phyloP scores from a whole-genome alignment of 257 asterid genomes.

The Apocynum venetum region DNA sequence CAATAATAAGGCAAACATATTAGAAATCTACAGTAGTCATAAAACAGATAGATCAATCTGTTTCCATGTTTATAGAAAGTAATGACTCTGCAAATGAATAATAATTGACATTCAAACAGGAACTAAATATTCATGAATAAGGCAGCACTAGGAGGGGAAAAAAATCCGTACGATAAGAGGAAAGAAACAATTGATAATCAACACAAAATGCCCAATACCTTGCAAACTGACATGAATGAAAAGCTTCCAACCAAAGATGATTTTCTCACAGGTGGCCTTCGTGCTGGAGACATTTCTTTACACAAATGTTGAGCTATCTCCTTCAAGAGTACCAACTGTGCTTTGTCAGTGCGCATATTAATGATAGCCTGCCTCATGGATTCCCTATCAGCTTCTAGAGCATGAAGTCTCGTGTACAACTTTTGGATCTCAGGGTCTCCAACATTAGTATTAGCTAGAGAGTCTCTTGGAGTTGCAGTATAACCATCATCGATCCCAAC shows the following conservation, averaged over 20 bases:
- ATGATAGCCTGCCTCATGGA: constrained; percentile 91
- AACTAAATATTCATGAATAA: background rate
- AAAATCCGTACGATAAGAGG: background rate
- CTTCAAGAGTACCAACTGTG: constrained; percentile 74
- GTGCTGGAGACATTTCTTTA: constrained; percentile 63
- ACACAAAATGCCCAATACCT: constrained; percentile 40
- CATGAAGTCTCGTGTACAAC: constrained; percentile 82
- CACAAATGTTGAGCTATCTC: constrained; percentile 92
- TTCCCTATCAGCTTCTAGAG: constrained; percentile 97
- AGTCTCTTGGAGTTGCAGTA: constrained; percentile 48
- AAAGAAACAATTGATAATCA: constrained; percentile 8
- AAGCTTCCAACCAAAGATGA: constrained; percentile 39
- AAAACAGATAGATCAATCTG: background rate
- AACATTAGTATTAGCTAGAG: constrained; percentile 32
- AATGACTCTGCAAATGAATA: background rate
- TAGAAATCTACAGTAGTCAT: background rate
- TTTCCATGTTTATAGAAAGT: background rate
- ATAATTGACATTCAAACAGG: background rate
- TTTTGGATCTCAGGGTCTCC: constrained; percentile 72
- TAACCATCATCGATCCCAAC: constrained; percentile 45
- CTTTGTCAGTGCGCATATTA: constrained; percentile 83
- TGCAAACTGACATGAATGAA: constrained; percentile 58
- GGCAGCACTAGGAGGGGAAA: background rate
- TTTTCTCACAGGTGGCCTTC: constrained; percentile 48
- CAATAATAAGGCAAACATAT: background rate